Percentiles rank a stretch among this genome's conserved stretches.
Conservation (phyloP, 192 early-diverging fungal genomes). For the Globomyces pollinis-pini region DNA sequence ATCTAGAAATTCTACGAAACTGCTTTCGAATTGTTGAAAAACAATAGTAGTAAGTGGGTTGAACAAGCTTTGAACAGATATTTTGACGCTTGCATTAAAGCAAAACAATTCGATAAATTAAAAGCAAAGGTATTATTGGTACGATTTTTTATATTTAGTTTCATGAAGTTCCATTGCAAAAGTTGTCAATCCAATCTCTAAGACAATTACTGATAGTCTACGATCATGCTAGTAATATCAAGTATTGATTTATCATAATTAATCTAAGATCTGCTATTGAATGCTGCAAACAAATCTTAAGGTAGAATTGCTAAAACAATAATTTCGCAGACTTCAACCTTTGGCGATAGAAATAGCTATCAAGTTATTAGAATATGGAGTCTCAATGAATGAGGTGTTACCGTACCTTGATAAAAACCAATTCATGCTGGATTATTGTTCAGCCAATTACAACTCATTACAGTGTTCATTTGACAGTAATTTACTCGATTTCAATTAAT, state of each 20-base stretch:
- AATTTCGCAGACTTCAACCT: not conserved
- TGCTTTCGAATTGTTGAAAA: not conserved
- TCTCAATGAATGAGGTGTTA: not conserved
- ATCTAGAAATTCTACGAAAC: not conserved
- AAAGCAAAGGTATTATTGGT: not conserved
- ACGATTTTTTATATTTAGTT: not conserved
- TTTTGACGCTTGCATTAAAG: not conserved
- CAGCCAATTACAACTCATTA: no score
- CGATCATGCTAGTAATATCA: constrained; percentile 3
- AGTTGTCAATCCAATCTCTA: not conserved
- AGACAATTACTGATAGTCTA: constrained; percentile 1
- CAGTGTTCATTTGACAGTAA: no score
- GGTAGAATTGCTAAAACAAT: not conserved
- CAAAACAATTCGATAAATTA: not conserved
- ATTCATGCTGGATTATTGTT: no score
- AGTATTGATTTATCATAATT: not conserved
- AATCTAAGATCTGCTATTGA: constrained; percentile 5
- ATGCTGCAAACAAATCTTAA: constrained; percentile 2
- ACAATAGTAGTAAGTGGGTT: not conserved
- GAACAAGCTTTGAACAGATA: constrained; percentile 1
- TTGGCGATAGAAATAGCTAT: constrained; percentile 2
- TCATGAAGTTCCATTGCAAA: not conserved
- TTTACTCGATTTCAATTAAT: no score
- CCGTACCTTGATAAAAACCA: no score
- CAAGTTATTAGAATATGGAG: not conserved